Conservation (phyloP, 139 green algal genomes). For the Eudorina sp. region DNA sequence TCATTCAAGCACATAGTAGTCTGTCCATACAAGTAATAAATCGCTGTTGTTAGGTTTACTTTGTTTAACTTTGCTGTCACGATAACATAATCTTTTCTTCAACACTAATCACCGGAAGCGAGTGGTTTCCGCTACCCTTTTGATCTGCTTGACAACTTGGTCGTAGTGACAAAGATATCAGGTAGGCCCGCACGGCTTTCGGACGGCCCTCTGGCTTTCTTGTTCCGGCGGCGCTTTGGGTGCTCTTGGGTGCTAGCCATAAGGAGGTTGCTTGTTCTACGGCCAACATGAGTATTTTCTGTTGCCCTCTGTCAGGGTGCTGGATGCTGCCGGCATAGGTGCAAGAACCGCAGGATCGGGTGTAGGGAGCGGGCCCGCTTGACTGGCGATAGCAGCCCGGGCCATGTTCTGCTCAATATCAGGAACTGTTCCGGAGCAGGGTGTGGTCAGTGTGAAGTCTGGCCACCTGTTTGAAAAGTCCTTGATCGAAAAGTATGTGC, state of each 20-base stretch:
- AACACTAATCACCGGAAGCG: no score
- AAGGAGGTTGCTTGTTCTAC: background rate
- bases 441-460: conserved; percentile 87
- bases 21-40: no score
- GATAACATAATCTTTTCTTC: no score
- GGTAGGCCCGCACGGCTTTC: background rate
- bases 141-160: background rate
- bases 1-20: no score
- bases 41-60: no score
- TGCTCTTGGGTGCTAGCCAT: background rate
- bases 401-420: conserved; percentile 80
- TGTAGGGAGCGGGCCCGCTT: background rate
- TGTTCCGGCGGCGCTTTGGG: conserved; percentile 1
- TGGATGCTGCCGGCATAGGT: conserved; percentile 17
- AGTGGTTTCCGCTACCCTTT: no score
- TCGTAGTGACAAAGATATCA: background rate
- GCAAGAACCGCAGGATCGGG: conserved; percentile 8
- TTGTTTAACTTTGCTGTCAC: no score
- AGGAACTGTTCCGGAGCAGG: conserved; percentile 89
- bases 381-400: background rate
- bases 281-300: background rate
- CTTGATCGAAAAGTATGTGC: conserved; percentile 90
- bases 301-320: background rate
- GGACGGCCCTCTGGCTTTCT: background rate
- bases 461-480: conserved; percentile 92